phyloP scores from a whole-genome alignment of 768 basidiomycete species.

The Sporobolomyces pararoseus region DNA sequence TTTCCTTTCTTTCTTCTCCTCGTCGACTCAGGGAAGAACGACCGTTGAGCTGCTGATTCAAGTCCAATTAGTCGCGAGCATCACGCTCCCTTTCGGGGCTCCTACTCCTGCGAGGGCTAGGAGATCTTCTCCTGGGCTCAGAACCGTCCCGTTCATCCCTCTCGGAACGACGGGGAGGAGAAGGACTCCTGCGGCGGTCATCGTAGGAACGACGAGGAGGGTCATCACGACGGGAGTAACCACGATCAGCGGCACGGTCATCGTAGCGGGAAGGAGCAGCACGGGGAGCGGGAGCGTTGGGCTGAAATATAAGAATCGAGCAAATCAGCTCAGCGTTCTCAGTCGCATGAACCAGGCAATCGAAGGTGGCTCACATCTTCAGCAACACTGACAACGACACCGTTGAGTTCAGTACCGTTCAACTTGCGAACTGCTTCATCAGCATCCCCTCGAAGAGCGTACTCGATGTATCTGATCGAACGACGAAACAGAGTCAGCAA shows the following conservation, averaged over 20 bases:
- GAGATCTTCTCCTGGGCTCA: conserved; percentile 2
- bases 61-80: too few relatives aligned
- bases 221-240: conserved; percentile 32
- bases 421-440: conserved; percentile 87
- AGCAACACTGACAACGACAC: conserved; percentile 68
- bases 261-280: conserved; percentile 30
- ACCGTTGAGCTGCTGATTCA: too few relatives aligned
- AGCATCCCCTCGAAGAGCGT: conserved; percentile 79
- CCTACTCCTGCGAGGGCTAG: conserved; percentile 19
- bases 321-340: conserved; percentile 53
- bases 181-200: conserved; percentile 67
- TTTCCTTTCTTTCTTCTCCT: too few relatives aligned
- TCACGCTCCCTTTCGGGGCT: conserved; percentile 10
- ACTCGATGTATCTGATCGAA: conserved; percentile 73
- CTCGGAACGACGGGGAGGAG: conserved; percentile 62
- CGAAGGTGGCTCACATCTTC: conserved; percentile 47
- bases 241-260: conserved; percentile 45
- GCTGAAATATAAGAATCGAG: conserved; percentile 49
- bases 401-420: conserved; percentile 81
- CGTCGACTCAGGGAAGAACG: too few relatives aligned
- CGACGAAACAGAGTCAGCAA: conserved; percentile 7
- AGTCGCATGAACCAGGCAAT: conserved; percentile 49
- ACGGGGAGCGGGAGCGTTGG: conserved; percentile 22
- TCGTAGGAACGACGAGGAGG: conserved; percentile 50
- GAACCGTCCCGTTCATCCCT: conserved; percentile 52